A percentile compares a stretch with the other conserved stretches of the same genome.
Evolutionary conservation across 345 rosid species (phyloP).

Genomic region (Melaleuca alternifolia): DNA sequence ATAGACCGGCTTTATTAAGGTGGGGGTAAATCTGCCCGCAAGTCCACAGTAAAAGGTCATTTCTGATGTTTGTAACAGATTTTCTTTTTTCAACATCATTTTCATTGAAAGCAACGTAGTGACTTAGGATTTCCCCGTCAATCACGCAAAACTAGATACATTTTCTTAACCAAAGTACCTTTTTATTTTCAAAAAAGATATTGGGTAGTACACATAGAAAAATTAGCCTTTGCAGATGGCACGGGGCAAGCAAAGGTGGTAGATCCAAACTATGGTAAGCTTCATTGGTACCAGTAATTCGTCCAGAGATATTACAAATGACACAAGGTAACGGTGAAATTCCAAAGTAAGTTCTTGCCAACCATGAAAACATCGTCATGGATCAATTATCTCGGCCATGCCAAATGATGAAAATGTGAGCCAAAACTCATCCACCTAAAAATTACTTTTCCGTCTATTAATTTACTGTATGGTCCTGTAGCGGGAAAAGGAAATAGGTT

Average conservation of each 20-base stretch:
- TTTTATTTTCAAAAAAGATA: no score
- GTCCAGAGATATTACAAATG: neutral
- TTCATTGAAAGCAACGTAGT: neutral
- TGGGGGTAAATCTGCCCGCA: no score
- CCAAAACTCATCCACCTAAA: no score
- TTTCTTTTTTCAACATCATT: neutral
- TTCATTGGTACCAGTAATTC: neutral
- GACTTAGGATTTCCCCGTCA: no score
- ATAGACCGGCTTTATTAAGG: no score
- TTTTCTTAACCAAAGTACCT: neutral
- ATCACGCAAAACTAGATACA: neutral
- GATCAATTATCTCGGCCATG: no score
- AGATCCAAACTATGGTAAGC: neutral
- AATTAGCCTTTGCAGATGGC: neutral
- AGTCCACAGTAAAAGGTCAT: no score
- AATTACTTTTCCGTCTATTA: neutral
- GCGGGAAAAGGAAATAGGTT: no score
- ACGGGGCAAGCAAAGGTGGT: neutral
- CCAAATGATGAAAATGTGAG: no score
- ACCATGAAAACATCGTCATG: neutral
- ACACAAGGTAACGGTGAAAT: neutral
- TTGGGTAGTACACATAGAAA: neutral
- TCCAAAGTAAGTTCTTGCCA: neutral
- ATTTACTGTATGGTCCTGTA: no score
- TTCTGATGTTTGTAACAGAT: no score